Evolutionary conservation across 495 filamentous ascomycete species (phyloP), one percentile per base, ranked within the genome.

Genomic region (Coniosporium apollinis): DNA sequence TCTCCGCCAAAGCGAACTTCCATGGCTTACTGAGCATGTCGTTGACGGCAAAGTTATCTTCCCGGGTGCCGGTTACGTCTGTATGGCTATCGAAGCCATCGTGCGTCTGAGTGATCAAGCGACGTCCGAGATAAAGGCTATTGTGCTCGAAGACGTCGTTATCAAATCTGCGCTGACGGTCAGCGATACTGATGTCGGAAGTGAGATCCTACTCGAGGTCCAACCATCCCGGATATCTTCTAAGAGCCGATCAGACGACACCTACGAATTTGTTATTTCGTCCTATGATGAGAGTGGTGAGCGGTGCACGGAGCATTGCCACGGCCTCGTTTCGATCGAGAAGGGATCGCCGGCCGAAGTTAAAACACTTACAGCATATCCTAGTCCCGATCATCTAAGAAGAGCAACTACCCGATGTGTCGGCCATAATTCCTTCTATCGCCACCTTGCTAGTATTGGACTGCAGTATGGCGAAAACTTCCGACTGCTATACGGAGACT

Each of bases 21-120:
- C 64, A 5, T 66, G 62, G 62, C 18, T 66, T 0, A 37, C 35
- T 8, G 53, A 65, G 20, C 60, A 66, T 37, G 38, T 50, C 19
- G 47, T 65, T 1, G 48, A 61, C 16, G 51, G 49, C 0, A 49
- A 51, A 18, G 37, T 48, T 26, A 39, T 66, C 2, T 62, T 58
- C 28, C 62, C 62, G 2, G 59, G 45, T n/a, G 57, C 58, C 2
- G 60, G 56, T 0, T 64, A 56, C 38, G 31, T 66, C 1, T 32
- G 50, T 5, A 59, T 58, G 56, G 58, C 50, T 1, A 46, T 61
- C 13, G 59, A 64, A 38, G 59, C 58, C 13, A 26, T 26, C 24
- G 24, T 13, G 7, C 7, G 8, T 13, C 13, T 26, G 13, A n/a
- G n/a, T n/a, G n/a, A n/a, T n/a, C n/a, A n/a, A n/a, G n/a, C n/a